Percentiles rank a stretch among this genome's conserved stretches.
These are phyloP conservation scores for Trichoderma breve DNA, from an alignment of 2,329 filamentous ascomycete genomes.

Conservation along the genomic window DNA sequence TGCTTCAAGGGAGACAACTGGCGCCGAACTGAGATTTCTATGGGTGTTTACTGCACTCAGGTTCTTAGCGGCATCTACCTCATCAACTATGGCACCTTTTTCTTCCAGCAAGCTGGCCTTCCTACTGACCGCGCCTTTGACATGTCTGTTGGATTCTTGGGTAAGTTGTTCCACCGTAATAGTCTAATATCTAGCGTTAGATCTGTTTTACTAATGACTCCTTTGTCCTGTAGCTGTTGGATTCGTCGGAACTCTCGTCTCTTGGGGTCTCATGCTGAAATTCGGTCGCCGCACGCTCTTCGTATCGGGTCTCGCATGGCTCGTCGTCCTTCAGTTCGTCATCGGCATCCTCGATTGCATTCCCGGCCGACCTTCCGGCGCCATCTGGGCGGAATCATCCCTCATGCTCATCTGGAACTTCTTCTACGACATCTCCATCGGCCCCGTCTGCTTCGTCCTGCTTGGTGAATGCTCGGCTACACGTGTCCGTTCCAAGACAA, in stretches of 20 bases:
- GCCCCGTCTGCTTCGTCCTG: slow-evolving; percentile 44
- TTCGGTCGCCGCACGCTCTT: slow-evolving; percentile 45
- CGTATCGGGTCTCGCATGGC: slow-evolving; percentile 40
- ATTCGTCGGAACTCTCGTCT: slow-evolving; percentile 43
- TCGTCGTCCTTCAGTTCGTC: slow-evolving; percentile 39
- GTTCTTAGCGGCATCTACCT: slow-evolving; percentile 40
- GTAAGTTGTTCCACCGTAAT: neutral
- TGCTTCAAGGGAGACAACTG: slow-evolving; percentile 49
- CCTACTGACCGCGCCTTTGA: slow-evolving; percentile 38
- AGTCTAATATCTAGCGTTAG: fast-evolving
- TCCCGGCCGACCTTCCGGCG: slow-evolving; percentile 41
- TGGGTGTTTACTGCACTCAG: slow-evolving; percentile 43
- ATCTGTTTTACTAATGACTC: slow-evolving; percentile 41
- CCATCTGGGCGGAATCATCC: slow-evolving; percentile 39
- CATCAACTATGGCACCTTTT: slow-evolving; percentile 46
- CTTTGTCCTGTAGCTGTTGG: slow-evolving; percentile 36
- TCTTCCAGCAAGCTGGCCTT: slow-evolving; percentile 46
- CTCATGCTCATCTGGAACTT: slow-evolving; percentile 46
- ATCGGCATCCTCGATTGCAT: slow-evolving; percentile 45
- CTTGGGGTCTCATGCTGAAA: slow-evolving; percentile 42
- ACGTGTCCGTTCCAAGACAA: slow-evolving; percentile 42
- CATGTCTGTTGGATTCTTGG: slow-evolving; percentile 37
- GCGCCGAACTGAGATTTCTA: slow-evolving; percentile 46
- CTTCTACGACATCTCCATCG: slow-evolving; percentile 43
- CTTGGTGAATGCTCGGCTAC: slow-evolving; percentile 43